Conservation (phyloP, 257 asterid species). For the Cynanchum wilfordii region DNA sequence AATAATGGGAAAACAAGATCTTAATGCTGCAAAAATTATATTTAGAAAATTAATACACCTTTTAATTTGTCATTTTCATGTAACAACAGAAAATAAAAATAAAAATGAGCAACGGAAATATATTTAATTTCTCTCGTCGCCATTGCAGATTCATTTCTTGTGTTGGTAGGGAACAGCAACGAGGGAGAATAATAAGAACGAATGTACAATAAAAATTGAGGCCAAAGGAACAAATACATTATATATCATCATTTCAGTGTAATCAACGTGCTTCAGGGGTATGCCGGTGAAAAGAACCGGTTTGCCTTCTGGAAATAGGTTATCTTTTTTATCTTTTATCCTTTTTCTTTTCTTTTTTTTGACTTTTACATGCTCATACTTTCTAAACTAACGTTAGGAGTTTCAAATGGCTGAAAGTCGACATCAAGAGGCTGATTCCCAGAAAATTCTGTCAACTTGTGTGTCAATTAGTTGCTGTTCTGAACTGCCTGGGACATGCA, state of each 20-base stretch:
- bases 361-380: not conserved
- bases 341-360: too few relatives aligned
- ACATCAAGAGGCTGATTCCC: not conserved
- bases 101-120: too few relatives aligned
- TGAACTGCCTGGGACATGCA: slow-evolving; percentile 52
- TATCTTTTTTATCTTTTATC: not conserved
- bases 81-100: too few relatives aligned
- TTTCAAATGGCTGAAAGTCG: not conserved
- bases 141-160: not conserved
- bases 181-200: not conserved
- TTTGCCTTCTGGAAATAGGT: not conserved
- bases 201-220: not conserved
- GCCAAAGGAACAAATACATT: not conserved
- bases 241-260: not conserved
- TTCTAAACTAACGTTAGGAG: not conserved
- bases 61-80: too few relatives aligned
- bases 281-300: not conserved
- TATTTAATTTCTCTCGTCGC: too few relatives aligned
- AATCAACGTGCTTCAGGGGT: not conserved
- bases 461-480: slow-evolving; percentile 24
- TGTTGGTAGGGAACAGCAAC: too few relatives aligned
- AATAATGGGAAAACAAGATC: not conserved
- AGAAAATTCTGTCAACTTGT: not conserved
- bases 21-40: not conserved
- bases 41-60: too few relatives aligned